These are phyloP conservation scores for Trypanosoma caninum DNA, from an alignment of 208 protist species.

Conservation along the genomic window DNA sequence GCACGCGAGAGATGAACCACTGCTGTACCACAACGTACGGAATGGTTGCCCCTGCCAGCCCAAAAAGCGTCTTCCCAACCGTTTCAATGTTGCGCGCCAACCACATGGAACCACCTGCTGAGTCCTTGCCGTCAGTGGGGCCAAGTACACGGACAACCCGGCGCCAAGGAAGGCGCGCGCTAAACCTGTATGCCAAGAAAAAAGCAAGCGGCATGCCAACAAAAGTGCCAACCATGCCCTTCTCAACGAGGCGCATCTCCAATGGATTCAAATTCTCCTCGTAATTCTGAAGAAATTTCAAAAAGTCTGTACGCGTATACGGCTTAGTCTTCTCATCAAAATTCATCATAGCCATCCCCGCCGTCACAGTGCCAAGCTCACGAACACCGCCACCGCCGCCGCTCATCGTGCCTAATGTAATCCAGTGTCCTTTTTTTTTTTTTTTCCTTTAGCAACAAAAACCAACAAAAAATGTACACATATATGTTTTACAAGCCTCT, in stretches of 20 bases:
- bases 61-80: conserved; percentile 57
- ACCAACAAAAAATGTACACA: too few relatives aligned
- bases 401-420: not conserved
- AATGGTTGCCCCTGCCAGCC: conserved; percentile 48
- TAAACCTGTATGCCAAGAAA: conserved; percentile 46
- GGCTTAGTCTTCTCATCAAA: conserved; percentile 81
- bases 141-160: conserved; percentile 55
- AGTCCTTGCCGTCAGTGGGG: conserved; percentile 17
- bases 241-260: conserved; percentile 68
- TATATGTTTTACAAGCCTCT: too few relatives aligned
- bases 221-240: conserved; percentile 59
- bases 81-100: conserved; percentile 35
- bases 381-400: conserved; percentile 67
- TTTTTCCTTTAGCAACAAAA: too few relatives aligned
- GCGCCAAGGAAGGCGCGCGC: conserved; percentile 59
- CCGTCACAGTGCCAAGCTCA: conserved; percentile 82
- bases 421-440: too few relatives aligned
- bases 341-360: conserved; percentile 81
- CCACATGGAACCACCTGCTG: conserved; percentile 12
- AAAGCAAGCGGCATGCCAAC: conserved; percentile 65
- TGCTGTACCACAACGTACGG: conserved; percentile 77
- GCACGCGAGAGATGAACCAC: conserved; percentile 69
- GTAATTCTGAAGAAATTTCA: conserved; percentile 72
- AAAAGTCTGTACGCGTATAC: conserved; percentile 74
- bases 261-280: conserved; percentile 59